These are phyloP conservation scores for Cryptococcus amylolentus DNA, from an alignment of 1,284 basidiomycete genomes.

Conservation along the genomic window DNA sequence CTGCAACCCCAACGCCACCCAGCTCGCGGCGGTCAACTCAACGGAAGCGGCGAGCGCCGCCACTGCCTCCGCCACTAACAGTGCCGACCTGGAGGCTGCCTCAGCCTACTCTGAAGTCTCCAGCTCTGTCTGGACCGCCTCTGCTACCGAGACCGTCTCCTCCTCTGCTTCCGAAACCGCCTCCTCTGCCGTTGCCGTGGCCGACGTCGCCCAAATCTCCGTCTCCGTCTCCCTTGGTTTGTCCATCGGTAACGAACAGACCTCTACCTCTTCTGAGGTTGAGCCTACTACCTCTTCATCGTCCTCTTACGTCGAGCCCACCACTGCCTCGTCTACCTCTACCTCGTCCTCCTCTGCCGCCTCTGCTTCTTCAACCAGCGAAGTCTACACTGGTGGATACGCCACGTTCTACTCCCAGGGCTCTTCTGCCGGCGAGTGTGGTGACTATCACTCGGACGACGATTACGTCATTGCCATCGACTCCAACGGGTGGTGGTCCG, in stretches of 20 bases:
- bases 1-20: conserved; percentile 53
- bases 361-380: conserved; percentile 16
- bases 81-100: conserved; percentile 14
- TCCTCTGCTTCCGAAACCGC: conserved; percentile 6
- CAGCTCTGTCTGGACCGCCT: conserved; percentile 14
- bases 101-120: conserved; percentile 12
- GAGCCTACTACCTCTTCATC: background rate
- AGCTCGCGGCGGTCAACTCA: conserved; percentile 23
- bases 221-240: conserved; percentile 8
- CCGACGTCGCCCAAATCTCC: conserved; percentile 11
- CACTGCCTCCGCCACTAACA: conserved; percentile 24
- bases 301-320: conserved; percentile 3
- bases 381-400: conserved; percentile 32
- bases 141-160: conserved; percentile 3
- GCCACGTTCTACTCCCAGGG: conserved; percentile 72
- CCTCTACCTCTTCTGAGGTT: background rate
- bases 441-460: conserved; percentile 61
- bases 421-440: conserved; percentile 67
- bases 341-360: conserved; percentile 9
- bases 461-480: conserved; percentile 63
- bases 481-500: conserved; percentile 27
- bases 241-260: background rate
- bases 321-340: conserved; percentile 14
- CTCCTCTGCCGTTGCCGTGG: conserved; percentile 10
- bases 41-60: conserved; percentile 26